phyloP scores from a whole-genome alignment of 2,329 filamentous ascomycete genomes.

The Bertia moriformis region DNA sequence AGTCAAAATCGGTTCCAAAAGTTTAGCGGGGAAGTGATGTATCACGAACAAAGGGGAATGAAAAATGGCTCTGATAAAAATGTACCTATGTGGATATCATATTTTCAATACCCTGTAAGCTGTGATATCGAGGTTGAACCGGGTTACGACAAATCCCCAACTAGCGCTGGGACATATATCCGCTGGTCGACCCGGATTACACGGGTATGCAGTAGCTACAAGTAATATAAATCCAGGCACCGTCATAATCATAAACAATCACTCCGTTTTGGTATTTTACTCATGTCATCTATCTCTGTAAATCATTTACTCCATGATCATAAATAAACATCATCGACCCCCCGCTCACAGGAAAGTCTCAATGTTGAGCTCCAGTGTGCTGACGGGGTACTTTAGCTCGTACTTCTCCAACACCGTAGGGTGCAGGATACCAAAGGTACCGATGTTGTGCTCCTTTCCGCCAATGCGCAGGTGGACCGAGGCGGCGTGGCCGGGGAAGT shows the following conservation, averaged over 20 bases:
- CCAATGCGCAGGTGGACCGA: slow-evolving; percentile 64
- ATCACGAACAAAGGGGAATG: no score
- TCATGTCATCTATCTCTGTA: background rate
- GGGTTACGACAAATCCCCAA: no score
- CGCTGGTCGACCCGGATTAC: no score
- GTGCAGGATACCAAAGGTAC: slow-evolving; percentile 86
- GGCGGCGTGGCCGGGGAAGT: slow-evolving; percentile 80
- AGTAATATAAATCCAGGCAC: no score
- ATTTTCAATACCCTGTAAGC: background rate
- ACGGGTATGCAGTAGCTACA: no score
- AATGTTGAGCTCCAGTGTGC: slow-evolving; percentile 84
- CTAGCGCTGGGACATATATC: no score
- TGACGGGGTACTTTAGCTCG: slow-evolving; percentile 83
- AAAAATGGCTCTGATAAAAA: no score
- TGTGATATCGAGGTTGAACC: no score
- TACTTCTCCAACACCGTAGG: slow-evolving; percentile 87
- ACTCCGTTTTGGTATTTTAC: no score
- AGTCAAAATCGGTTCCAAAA: no score
- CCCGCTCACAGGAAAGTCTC: slow-evolving; percentile 67
- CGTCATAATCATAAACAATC: no score
- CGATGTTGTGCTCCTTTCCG: slow-evolving; percentile 64
- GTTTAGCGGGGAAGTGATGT: no score
- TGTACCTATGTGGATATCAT: background rate
- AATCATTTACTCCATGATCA: background rate
- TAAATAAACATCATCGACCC: background rate